These are phyloP conservation scores for Arachis stenosperma DNA, from an alignment of 306 rosid species.

Conservation along the genomic window DNA sequence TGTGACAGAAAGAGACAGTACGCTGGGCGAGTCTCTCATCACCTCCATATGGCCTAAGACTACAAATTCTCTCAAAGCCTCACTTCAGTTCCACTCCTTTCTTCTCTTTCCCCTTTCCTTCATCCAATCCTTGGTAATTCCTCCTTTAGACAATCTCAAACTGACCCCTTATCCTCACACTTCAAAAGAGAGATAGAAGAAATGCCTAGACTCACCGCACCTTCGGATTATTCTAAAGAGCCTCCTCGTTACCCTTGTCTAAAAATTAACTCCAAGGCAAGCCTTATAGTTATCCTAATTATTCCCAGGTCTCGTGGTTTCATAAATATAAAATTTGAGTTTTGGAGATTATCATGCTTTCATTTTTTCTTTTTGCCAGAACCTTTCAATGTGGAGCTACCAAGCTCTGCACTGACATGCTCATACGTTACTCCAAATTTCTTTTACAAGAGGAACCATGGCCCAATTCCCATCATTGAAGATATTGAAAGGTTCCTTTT, in stretches of 20 bases:
- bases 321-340: background rate
- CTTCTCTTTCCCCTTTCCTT: too few species aligned
- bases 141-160: background rate
- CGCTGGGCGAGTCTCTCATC: background rate
- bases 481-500: constrained; percentile 63
- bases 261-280: constrained; percentile 44
- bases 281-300: background rate
- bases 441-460: constrained; percentile 92
- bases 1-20: background rate
- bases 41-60: too few species aligned
- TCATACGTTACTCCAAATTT: constrained; percentile 79
- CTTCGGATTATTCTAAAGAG: constrained; percentile 48
- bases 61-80: background rate
- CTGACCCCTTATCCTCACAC: background rate
- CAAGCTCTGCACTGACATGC: constrained; percentile 57
- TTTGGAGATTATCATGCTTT: background rate
- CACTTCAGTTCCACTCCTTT: background rate
- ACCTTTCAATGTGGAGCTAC: constrained; percentile 94
- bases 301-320: background rate
- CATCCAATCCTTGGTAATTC: background rate
- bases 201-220: constrained; percentile 47
- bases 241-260: constrained; percentile 50
- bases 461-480: constrained; percentile 78
- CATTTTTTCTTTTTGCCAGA: constrained; percentile 38
- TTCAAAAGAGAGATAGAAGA: background rate